Percentiles rank a stretch among this genome's conserved stretches.
Conservation (phyloP, 2,329 filamentous ascomycete genomes). For the Zalaria sp. region DNA sequence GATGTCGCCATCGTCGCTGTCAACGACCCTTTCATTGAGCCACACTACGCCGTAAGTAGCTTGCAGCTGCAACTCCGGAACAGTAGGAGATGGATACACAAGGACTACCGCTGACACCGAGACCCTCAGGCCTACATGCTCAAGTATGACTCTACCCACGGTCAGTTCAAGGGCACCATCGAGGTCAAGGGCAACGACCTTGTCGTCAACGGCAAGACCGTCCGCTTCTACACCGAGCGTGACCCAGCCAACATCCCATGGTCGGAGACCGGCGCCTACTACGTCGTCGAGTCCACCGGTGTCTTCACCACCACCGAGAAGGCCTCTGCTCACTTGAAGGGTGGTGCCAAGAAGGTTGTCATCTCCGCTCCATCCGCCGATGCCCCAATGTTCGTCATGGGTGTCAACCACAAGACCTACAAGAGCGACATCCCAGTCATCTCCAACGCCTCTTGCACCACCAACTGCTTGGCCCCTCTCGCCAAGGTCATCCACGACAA, state of each 20-base stretch:
- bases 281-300: constrained; percentile 95
- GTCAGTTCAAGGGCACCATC: constrained; percentile 87
- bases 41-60: constrained; percentile 81
- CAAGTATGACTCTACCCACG: constrained; percentile 98
- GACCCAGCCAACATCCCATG: constrained; percentile 87
- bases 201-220: constrained; percentile 81
- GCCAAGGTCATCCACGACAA: constrained; percentile 99
- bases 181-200: constrained; percentile 59
- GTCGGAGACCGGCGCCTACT: constrained; percentile 73
- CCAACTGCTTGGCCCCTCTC: constrained; percentile 98
- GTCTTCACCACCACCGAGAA: constrained; percentile 98
- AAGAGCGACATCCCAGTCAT: constrained; percentile 82
- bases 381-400: constrained; percentile 99
- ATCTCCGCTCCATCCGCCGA: constrained; percentile 84
- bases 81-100: background rate
- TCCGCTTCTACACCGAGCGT: constrained; percentile 89
- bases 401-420: constrained; percentile 93
- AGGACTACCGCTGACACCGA: constrained; percentile 2
- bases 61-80: background rate
- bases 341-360: constrained; percentile 88
- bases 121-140: constrained; percentile 82
- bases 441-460: constrained; percentile 99
- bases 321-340: constrained; percentile 85
- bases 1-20: constrained; percentile 89
- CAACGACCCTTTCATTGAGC: constrained; percentile 99